phyloP scores from a whole-genome alignment of 768 basidiomycete genomes.

The Piloderma croceum region DNA sequence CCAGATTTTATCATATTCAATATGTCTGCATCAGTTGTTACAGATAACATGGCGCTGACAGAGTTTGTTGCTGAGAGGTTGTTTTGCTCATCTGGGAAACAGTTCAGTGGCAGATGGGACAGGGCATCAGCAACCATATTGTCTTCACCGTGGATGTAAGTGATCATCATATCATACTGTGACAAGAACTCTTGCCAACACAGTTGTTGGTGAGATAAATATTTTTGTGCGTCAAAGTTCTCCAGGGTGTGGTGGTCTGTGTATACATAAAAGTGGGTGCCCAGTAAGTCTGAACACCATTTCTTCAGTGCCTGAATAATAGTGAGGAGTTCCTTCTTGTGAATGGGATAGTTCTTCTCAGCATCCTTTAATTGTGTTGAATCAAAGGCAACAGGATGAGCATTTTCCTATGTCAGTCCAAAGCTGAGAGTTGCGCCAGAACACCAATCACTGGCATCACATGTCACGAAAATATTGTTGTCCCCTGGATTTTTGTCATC shows the following conservation, averaged over 20 bases:
- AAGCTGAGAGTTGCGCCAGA: constrained; percentile 28
- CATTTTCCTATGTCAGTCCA: constrained; percentile 24
- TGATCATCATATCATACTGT: constrained; percentile 37
- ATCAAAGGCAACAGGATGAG: constrained; percentile 30
- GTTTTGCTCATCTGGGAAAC: no score
- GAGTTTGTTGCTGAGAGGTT: no score
- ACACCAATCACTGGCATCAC: constrained; percentile 25
- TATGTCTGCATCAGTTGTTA: no score
- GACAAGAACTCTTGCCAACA: constrained; percentile 32
- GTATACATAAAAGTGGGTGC: no score
- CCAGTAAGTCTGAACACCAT: constrained; percentile 22
- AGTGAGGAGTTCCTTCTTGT: constrained; percentile 34
- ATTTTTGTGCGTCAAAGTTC: constrained; percentile 8
- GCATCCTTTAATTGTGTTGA: no score
- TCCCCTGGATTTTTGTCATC: constrained; percentile 24
- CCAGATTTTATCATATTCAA: no score
- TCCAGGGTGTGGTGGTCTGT: constrained; percentile 36
- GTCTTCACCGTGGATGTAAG: no score
- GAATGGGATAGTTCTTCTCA: constrained; percentile 27
- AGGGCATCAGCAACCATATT: neutral
- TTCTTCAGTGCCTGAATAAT: constrained; percentile 28
- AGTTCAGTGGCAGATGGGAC: neutral
- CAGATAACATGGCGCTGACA: neutral
- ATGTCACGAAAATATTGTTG: constrained; percentile 30
- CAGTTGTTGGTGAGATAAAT: constrained; percentile 2